phyloP scores from a whole-genome alignment of 495 filamentous ascomycete genomes.

The Aspergillus sparsus region DNA sequence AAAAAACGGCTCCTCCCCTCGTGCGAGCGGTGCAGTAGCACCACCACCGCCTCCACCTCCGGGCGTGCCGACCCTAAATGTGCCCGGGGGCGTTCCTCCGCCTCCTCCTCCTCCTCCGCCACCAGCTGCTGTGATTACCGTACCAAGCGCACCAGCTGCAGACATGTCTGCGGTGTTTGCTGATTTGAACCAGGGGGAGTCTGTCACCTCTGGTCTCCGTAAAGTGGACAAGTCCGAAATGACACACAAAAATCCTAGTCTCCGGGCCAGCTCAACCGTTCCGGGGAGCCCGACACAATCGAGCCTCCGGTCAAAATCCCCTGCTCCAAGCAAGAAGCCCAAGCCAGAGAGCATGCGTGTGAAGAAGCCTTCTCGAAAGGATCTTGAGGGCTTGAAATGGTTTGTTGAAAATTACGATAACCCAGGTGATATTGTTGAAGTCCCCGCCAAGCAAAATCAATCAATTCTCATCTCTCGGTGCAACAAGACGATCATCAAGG shows the following conservation, averaged over 20 bases:
- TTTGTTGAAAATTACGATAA: constrained; percentile 91
- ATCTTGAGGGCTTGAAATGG: constrained; percentile 96
- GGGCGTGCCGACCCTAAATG: constrained; percentile 55
- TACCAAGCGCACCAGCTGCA: constrained; percentile 33
- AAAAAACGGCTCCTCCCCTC: constrained; percentile 50
- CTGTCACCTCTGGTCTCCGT: constrained; percentile 79
- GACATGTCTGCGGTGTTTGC: constrained; percentile 86
- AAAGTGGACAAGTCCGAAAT: constrained; percentile 94
- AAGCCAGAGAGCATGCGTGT: constrained; percentile 93
- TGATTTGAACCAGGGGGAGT: constrained; percentile 83
- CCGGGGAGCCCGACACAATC: constrained; percentile 54
- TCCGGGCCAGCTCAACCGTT: constrained; percentile 73
- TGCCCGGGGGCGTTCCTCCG: constrained; percentile 65
- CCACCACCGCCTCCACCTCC: constrained; percentile 62
- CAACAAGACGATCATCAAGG: constrained; percentile 83
- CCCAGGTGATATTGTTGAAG: constrained; percentile 66
- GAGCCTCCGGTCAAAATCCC: constrained; percentile 68
- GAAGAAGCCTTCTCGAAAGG: constrained; percentile 90
- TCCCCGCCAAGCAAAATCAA: constrained; percentile 78
- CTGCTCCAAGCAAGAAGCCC: constrained; percentile 83
- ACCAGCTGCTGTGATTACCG: constrained; percentile 28
- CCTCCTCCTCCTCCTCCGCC: constrained; percentile 65
- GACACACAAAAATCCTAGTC: constrained; percentile 98
- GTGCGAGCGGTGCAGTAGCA: constrained; percentile 42
- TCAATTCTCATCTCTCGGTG: constrained; percentile 91